Evolutionary conservation across 2,329 filamentous ascomycete species (phyloP), one percentile per base, ranked within the genome.

Genomic region (Erysiphe pisi): DNA sequence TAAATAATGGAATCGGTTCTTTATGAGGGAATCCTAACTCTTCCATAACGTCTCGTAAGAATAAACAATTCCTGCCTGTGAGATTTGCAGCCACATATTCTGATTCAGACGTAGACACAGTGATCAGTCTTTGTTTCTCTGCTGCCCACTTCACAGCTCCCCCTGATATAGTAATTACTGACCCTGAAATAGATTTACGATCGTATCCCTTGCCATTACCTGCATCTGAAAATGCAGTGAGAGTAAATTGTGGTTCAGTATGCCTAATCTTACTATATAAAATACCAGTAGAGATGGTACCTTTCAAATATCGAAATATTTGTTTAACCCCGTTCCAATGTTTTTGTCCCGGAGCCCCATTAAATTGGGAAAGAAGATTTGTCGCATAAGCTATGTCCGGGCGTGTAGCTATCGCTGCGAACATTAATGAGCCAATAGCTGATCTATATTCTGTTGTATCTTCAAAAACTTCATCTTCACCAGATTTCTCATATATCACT

Each of bases 21-120:
- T 70, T 36, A 12, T 70, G 65, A 1, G 25, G 4, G 18, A 3
- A 70, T 14, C 65, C 65, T 43, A 70, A 4, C 65, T 70, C 36
- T 18, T 70, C 28, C 65, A 70, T 70, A 36, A 70, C 22, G n/a
- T 70, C 65, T 22, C 65, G 65, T 18, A 70, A 43, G n/a, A 70
- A 70, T 70, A 40, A n/a, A 22, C 65, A 43, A 20, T 70, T 70
- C 45, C 65, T 36, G 11, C 65, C 31, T 1, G 65, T 70, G 14
- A 70, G 65, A n/a, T 70, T 70, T 22, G 65, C 65, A 16, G 31
- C 65, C 1, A 70, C 65, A 70, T 70, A 70, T 70, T 70, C 65
- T 1, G 65, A 70, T 12, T 40, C 65, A 11, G 65, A 70, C 12
- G 31, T 70, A 4, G 65, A 70, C 4, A 70, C 31, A 12, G 65